These are phyloP conservation scores for Paramecium sonneborni DNA, from an alignment of 73 alveolate species.

Conservation along the genomic window DNA sequence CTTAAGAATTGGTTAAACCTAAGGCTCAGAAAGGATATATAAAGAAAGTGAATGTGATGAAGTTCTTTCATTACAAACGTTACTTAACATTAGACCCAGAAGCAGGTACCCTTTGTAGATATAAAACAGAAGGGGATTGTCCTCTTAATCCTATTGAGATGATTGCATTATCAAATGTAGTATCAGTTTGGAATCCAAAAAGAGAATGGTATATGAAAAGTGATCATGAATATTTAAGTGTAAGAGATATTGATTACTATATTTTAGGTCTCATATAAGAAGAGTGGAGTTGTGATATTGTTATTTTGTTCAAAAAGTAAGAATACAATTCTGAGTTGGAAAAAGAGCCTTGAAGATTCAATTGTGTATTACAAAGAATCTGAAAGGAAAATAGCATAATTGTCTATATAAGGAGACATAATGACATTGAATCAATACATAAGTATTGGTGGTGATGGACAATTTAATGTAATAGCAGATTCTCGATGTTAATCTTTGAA, in stretches of 20 bases:
- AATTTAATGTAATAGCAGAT: not conserved
- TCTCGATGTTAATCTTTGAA: not conserved
- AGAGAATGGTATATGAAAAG: conserved; percentile 33
- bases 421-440: not conserved
- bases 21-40: not conserved
- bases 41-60: conserved; percentile 40
- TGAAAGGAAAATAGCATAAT: not conserved
- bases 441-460: not conserved
- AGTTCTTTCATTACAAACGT: conserved; percentile 45
- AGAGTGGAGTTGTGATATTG: conserved; percentile 19
- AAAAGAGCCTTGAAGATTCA: conserved; percentile 22
- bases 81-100: conserved; percentile 39
- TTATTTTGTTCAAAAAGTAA: conserved; percentile 5
- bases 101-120: conserved; percentile 1
- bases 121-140: not conserved
- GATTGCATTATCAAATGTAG: not conserved
- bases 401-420: not conserved
- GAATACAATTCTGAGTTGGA: conserved; percentile 10
- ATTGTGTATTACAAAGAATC: not conserved
- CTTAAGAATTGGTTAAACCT: not conserved
- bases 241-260: not conserved
- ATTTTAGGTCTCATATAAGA: not conserved
- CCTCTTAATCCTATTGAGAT: conserved; percentile 24
- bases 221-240: conserved; percentile 25
- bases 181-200: not conserved